Evolutionary conservation across 495 filamentous ascomycete genomes (phyloP), one percentile per base, ranked within the genome.

Genomic region (Penicillium canescens): DNA sequence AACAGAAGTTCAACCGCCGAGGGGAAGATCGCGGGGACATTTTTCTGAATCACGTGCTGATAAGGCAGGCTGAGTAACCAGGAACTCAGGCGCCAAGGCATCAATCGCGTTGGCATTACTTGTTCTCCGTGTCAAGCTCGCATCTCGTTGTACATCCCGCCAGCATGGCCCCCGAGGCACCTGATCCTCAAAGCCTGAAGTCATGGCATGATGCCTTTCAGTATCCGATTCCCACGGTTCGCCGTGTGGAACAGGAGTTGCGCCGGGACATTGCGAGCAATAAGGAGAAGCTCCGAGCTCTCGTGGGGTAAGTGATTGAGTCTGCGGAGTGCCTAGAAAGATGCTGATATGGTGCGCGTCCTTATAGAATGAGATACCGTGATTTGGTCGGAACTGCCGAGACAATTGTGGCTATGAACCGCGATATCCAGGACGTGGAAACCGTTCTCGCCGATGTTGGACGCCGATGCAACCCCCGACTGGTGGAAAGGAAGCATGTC

Each of bases 331-430:
- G 9, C 8, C 3, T 6, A 3, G 2, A 40, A 62, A 65, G 59
- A 68, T 26, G 20, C 18, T 41, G 37, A 36, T 52, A 23, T 45
- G 24, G 34, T 16, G 13, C 16, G 28, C 28, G 8, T 1, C 6
- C 10, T 26, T 2, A 11, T 60, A 88, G 86, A n/a, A 89, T 82
- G 51, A 88, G 90, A 67, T 98, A 98, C 70, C 85, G 94, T 63
- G 90, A 96, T 56, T 83, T 98, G 10, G 84, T 98, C 16, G 89
- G 89, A 42, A 97, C 95, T 1, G 94, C 94, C 26, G 92, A 96
- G 65, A 83, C 85, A 21, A 98, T 98, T 61, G 85, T 97, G 24
- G 78, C 84, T 43, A 97, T 98, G 92, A 86, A 92, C 40, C 70
- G 62, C 10, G 82, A 91, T 55, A 92, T 94, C 71, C 80, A 87